A percentile compares a stretch with the other conserved stretches of the same genome.
Conservation (phyloP, 345 rosid genomes). For the Lagerstroemia speciosa region DNA sequence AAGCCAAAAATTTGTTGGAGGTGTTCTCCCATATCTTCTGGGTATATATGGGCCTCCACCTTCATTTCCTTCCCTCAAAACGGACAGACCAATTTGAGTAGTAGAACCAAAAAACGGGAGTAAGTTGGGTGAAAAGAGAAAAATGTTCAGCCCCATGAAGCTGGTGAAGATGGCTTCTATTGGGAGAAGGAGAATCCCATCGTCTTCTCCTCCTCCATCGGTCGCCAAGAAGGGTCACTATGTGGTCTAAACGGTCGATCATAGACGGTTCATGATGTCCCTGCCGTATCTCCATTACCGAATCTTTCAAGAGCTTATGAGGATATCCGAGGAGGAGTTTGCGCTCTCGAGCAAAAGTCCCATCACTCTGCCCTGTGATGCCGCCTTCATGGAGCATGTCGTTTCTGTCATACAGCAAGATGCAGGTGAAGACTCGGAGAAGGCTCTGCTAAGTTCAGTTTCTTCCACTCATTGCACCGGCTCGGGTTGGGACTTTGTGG, state of each 20-base stretch:
- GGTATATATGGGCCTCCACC: not conserved
- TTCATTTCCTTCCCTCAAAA: not conserved
- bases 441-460: constrained; percentile 15
- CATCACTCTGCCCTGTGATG: constrained; percentile 26
- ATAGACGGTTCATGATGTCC: constrained; percentile 3
- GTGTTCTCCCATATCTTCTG: not conserved
- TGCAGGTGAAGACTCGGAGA: constrained; percentile 25
- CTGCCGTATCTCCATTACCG: constrained; percentile 13
- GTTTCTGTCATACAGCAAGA: constrained; percentile 16
- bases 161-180: not conserved
- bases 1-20: not conserved
- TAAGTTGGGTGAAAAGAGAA: too few species aligned
- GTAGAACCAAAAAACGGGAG: too few species aligned
- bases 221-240: constrained; percentile 24
- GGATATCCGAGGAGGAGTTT: constrained; percentile 29
- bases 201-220: not conserved
- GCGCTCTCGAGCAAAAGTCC: constrained; percentile 21
- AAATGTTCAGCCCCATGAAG: constrained; percentile 8
- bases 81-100: not conserved
- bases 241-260: constrained; percentile 23
- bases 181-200: constrained; percentile 1
- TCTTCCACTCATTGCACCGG: not conserved
- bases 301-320: constrained; percentile 24
- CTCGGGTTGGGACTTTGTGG: not conserved
- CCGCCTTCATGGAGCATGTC: constrained; percentile 16